Evolutionary conservation across 768 basidiomycete species (phyloP).

Genomic region (Gloeostereum incarnatum): DNA sequence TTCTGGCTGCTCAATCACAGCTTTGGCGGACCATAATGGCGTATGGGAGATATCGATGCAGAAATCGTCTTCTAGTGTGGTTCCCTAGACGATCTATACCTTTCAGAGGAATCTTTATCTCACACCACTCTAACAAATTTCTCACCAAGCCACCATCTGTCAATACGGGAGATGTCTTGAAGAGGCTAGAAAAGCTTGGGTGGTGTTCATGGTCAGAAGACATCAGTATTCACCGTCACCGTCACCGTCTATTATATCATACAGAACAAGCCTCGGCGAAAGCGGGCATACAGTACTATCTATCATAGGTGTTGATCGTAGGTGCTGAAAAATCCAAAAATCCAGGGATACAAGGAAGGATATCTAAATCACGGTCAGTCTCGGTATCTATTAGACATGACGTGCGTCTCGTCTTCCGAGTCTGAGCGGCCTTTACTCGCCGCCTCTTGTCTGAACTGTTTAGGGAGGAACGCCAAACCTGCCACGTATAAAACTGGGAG

Average conservation of each 20-base stretch:
- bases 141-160: constrained; percentile 41
- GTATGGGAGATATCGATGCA: constrained; percentile 37
- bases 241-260: too few relatives aligned
- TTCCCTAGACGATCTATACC: too few relatives aligned
- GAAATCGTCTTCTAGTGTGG: constrained; percentile 46
- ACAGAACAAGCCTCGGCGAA: too few relatives aligned
- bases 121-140: constrained; percentile 3
- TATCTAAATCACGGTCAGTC: too few relatives aligned
- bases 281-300: too few relatives aligned
- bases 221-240: too few relatives aligned
- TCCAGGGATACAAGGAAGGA: too few relatives aligned
- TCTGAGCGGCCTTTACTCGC: neutral
- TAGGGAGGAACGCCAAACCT: constrained; percentile 34
- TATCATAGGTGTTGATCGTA: too few relatives aligned
- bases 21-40: constrained; percentile 66
- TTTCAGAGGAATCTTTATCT: too few relatives aligned
- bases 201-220: neutral
- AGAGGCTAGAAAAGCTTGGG: neutral
- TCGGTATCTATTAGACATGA: too few relatives aligned
- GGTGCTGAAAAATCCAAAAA: too few relatives aligned
- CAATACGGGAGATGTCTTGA: constrained; percentile 7
- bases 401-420: too few relatives aligned
- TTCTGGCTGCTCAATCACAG: constrained; percentile 42
- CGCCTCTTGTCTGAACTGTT: constrained; percentile 36
- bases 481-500: constrained; percentile 31